These are phyloP conservation scores for Globisporangium irregulare DNA, from an alignment of 352 stramenopile genomes.

Conservation along the genomic window DNA sequence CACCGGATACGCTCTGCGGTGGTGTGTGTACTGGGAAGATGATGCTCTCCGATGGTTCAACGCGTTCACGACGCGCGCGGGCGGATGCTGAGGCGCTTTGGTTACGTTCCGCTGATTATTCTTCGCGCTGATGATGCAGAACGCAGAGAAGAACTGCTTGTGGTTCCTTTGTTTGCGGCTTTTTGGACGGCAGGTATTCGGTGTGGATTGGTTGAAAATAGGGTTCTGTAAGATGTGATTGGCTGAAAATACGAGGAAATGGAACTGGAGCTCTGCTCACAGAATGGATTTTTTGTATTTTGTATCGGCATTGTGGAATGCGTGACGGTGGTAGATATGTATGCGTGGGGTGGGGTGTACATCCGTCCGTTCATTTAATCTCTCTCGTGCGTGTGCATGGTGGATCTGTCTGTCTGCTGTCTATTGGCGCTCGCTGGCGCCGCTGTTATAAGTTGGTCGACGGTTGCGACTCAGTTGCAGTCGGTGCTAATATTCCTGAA, in stretches of 20 bases:
- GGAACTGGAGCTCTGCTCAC: neutral
- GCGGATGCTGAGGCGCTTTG: neutral
- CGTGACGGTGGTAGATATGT: too few species aligned
- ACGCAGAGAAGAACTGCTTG: neutral
- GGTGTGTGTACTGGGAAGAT: neutral
- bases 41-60: slow-evolving; percentile 1
- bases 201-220: neutral
- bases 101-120: slow-evolving; percentile 1
- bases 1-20: neutral
- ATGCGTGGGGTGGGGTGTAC: neutral
- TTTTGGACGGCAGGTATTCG: neutral
- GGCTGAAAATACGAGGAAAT: neutral
- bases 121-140: neutral
- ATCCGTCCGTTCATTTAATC: neutral
- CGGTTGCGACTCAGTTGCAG: neutral
- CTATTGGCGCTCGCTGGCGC: too few species aligned
- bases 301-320: neutral
- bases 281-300: neutral
- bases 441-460: neutral
- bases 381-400: neutral
- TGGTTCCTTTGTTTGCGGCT: neutral
- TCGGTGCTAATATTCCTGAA: neutral
- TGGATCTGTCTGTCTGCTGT: neutral
- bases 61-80: neutral
- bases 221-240: neutral